Conservation (phyloP, 2,329 filamentous ascomycete genomes). For the Cladosporium sp. region DNA sequence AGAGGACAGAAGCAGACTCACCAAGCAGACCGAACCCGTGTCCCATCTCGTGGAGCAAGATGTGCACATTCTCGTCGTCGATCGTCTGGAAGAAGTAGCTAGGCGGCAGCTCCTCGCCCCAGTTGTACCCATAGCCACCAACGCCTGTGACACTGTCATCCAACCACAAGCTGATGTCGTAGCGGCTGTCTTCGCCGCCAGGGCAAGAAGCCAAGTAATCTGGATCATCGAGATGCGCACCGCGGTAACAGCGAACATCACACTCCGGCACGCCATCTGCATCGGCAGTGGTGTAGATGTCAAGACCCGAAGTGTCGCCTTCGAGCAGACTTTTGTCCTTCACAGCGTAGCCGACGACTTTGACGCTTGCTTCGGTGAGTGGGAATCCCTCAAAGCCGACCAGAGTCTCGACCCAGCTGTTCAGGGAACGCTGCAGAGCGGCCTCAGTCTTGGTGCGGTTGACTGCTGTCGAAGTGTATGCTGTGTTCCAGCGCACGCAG, state of each 20-base stretch:
- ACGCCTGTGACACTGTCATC: constrained; percentile 43
- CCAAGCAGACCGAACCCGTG: constrained; percentile 35
- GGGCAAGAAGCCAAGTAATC: constrained; percentile 39
- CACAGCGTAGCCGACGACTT: constrained; percentile 45
- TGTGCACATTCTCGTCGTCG: constrained; percentile 37
- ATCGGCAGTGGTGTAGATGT: constrained; percentile 43
- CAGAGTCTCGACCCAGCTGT: constrained; percentile 42
- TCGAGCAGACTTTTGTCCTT: constrained; percentile 36
- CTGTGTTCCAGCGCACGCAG: constrained; percentile 46
- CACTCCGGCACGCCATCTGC: constrained; percentile 42
- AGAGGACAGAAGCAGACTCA: neutral
- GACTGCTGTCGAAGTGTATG: constrained; percentile 33
- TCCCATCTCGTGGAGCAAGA: constrained; percentile 46
- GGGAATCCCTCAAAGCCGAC: constrained; percentile 45
- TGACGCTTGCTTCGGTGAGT: constrained; percentile 36
- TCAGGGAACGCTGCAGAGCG: constrained; percentile 35
- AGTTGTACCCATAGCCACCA: constrained; percentile 35
- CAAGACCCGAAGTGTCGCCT: constrained; percentile 33
- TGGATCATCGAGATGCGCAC: constrained; percentile 40
- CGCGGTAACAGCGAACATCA: constrained; percentile 39
- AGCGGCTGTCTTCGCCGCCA: constrained; percentile 35
- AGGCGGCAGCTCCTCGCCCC: constrained; percentile 34
- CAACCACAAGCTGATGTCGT: constrained; percentile 47
- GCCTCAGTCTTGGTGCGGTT: constrained; percentile 38
- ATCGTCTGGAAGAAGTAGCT: constrained; percentile 43